Percentiles rank a stretch among this genome's conserved stretches.
Evolutionary conservation across 116 monocot species (phyloP).

Genomic region (Phalaenopsis hybrid): DNA sequence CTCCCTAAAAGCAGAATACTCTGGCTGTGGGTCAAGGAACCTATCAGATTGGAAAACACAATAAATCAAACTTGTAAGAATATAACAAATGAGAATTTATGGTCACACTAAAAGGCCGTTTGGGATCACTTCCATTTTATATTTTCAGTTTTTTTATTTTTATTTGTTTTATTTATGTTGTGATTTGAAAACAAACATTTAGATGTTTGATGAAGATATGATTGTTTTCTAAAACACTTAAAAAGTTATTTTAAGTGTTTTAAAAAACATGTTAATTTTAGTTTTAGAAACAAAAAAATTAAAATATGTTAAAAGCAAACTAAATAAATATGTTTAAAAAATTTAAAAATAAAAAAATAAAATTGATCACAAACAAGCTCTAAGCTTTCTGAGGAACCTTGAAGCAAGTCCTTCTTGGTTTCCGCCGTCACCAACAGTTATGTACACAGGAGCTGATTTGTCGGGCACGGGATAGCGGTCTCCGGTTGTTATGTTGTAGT

Average conservation of each 20-base stretch:
- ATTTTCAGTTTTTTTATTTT: no score
- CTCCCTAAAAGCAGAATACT: constrained; percentile 96
- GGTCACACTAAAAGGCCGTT: background rate
- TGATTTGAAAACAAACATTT: no score
- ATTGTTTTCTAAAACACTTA: no score
- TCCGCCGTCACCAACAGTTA: constrained; percentile 97
- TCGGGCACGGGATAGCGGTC: constrained; percentile 66
- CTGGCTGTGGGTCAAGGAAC: constrained; percentile 71
- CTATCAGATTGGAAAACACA: constrained; percentile 25
- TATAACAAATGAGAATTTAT: background rate
- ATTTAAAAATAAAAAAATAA: background rate
- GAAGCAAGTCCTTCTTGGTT: constrained; percentile 97
- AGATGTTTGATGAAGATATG: no score
- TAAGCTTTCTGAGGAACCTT: constrained; percentile 26
- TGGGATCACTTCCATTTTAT: background rate
- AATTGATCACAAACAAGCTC: background rate
- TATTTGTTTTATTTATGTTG: no score
- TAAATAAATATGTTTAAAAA: no score
- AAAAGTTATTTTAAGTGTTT: no score
- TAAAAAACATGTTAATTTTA: no score
- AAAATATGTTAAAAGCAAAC: no score
- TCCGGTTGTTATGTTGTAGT: constrained; percentile 81
- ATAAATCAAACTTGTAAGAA: background rate
- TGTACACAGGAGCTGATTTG: constrained; percentile 87
- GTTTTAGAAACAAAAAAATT: no score